Percentiles rank a stretch among this genome's conserved stretches.
phyloP scores from a whole-genome alignment of 163 green algal genomes.

The Scenedesmus sp. region DNA sequence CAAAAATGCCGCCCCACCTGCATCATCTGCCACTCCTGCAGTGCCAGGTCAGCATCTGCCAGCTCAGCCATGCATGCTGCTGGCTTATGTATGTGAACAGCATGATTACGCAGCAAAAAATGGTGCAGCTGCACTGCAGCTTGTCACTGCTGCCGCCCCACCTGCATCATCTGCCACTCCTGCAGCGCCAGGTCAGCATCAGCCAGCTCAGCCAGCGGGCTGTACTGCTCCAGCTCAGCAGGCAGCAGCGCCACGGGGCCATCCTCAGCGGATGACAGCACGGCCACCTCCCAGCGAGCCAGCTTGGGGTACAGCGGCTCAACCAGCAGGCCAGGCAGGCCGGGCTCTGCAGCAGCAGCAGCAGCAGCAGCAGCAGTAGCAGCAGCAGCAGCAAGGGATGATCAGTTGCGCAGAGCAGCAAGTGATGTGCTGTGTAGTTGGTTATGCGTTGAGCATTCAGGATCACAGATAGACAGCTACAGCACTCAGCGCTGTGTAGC shows the following conservation, averaged over 20 bases:
- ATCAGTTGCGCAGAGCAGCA: not conserved
- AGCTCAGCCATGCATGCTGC: not conserved
- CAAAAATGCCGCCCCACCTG: not conserved
- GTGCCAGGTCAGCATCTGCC: not conserved
- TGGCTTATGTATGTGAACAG: not conserved
- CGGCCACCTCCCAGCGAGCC: conserved; percentile 43
- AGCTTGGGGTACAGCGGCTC: conserved; percentile 48
- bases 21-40: conserved; percentile 37
- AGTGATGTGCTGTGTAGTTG: not conserved
- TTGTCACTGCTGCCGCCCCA: not conserved
- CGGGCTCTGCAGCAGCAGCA: not conserved
- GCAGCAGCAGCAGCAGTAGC: too few species aligned
- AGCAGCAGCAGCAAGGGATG: not conserved
- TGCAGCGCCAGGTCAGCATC: conserved; percentile 31
- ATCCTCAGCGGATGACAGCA: conserved; percentile 16
- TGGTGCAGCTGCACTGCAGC: too few species aligned
- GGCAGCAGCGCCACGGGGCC: conserved; percentile 43
- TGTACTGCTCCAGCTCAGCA: conserved; percentile 46
- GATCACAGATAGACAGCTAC: not conserved
- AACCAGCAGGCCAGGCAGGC: not conserved
- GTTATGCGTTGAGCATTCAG: not conserved
- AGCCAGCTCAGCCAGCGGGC: conserved; percentile 5
- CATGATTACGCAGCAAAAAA: too few species aligned
- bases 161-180: conserved; percentile 50
- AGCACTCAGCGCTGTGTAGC: not conserved